A percentile compares a stretch with the other conserved stretches of the same genome.
Conservation (phyloP, 345 rosid species). For the Populus simonii region DNA sequence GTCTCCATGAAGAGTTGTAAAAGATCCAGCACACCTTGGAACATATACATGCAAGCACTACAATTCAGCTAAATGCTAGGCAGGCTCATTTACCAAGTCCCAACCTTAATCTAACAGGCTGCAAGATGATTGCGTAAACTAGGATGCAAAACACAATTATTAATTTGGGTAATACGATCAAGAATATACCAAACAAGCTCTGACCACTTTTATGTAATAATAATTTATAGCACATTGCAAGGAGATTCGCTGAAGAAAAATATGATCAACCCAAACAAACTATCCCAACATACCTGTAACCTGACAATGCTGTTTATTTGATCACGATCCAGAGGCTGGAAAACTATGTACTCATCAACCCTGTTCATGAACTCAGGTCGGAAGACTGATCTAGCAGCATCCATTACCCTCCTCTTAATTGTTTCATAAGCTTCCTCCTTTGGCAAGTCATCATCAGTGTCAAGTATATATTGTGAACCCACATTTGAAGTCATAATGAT, state of each 20-base stretch:
- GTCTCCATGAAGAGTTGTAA: background rate
- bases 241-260: background rate
- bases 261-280: background rate
- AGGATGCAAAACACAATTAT: background rate
- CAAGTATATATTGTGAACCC: constrained; percentile 82
- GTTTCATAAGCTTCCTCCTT: constrained; percentile 68
- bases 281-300: constrained; percentile 60
- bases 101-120: background rate
- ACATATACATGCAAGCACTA: background rate
- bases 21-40: background rate
- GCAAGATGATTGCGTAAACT: background rate
- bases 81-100: background rate
- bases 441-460: constrained; percentile 53
- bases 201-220: background rate
- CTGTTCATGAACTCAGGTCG: constrained; percentile 98
- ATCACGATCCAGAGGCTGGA: constrained; percentile 86
- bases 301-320: constrained; percentile 82
- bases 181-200: background rate
- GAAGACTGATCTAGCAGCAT: constrained; percentile 94
- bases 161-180: background rate
- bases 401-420: constrained; percentile 79
- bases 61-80: too few species aligned
- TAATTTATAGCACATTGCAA: background rate
- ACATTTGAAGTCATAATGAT: constrained; percentile 95
- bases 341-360: constrained; percentile 95